A percentile compares a stretch with the other conserved stretches of the same genome.
phyloP scores from a whole-genome alignment of 768 basidiomycete species.

The Mycena albidolilacea region DNA sequence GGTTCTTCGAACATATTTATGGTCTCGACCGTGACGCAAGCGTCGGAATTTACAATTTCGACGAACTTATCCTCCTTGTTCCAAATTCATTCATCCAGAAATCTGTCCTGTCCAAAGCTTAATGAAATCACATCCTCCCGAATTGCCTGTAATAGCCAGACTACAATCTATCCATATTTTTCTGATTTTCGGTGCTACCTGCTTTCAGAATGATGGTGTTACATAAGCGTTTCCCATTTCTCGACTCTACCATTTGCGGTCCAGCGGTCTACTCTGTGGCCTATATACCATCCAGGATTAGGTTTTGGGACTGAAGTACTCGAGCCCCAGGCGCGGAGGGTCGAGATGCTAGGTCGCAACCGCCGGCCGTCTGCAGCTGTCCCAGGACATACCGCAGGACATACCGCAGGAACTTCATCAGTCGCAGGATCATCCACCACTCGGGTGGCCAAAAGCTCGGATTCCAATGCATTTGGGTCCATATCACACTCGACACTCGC shows the following conservation, averaged over 20 bases:
- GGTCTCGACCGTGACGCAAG: too few species aligned
- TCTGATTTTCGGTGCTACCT: not conserved
- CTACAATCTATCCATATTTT: not conserved
- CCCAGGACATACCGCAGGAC: constrained; percentile 23
- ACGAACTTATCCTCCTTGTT: too few species aligned
- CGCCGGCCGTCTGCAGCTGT: constrained; percentile 36
- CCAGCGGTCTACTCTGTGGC: constrained; percentile 51
- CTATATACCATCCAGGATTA: constrained; percentile 7
- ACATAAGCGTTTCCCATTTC: constrained; percentile 1
- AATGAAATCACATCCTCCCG: too few species aligned
- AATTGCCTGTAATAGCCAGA: not conserved
- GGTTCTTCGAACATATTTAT: too few species aligned
- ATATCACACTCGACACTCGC: constrained; percentile 52
- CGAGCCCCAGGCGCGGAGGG: constrained; percentile 6
- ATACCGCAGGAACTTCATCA: constrained; percentile 18
- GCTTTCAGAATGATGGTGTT: not conserved
- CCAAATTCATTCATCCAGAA: too few species aligned
- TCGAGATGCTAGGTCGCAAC: constrained; percentile 24
- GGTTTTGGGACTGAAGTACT: not conserved
- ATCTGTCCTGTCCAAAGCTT: too few species aligned
- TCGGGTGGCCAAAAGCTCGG: constrained; percentile 74
- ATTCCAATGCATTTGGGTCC: constrained; percentile 62
- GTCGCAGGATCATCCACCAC: constrained; percentile 44
- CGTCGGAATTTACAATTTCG: too few species aligned
- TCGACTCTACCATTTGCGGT: constrained; percentile 2